Evolutionary conservation across 768 basidiomycete genomes (phyloP), one percentile per base, ranked within the genome.

Genomic region (Hypsizygus marmoreus): DNA sequence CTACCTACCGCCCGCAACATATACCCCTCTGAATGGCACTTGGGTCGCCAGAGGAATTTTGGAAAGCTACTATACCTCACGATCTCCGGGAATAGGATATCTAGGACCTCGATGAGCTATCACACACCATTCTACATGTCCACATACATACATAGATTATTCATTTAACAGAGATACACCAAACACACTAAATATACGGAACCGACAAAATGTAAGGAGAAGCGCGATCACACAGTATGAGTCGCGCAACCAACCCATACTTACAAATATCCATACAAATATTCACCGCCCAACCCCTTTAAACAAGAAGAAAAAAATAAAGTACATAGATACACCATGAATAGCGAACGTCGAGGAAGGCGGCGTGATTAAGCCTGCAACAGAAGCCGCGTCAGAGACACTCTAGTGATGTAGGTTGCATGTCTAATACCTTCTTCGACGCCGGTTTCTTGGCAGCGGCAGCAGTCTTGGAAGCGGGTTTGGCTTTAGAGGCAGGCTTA

Each of bases 401-500:
- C n/a, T n/a, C n/a, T n/a, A n/a, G n/a, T n/a, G n/a, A n/a, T n/a
- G n/a, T n/a, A n/a, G n/a, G n/a, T n/a, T n/a, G n/a, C n/a, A n/a
- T n/a, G n/a, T n/a, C n/a, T 29, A 37, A 14, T 19, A 61, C 58
- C 50, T 56, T 59, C 45, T 52, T 53, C 16, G 55, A 55, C 16
- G 48, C 46, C 17, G 49, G 53, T 47, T 63, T 60, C 49, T 59
- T 60, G 5, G 47, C n/a, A n/a, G n/a, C 42, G 9, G 50, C 43
- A 10, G 53, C 47, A 17, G 63, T 55, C 40, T 60, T 61, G 2
- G 57, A 56, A 28, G 52, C 43, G 17, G 55, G 59, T 43, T 60
- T 58, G 22, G 41, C 41, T 41, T 51, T 65, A 20, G 68, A 60
- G 4, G 56, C 50, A 40, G 62, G 45, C 44, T 64, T 65, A 13